Evolutionary conservation across 306 rosid genomes (phyloP).

Genomic region (Vigna mungo): DNA sequence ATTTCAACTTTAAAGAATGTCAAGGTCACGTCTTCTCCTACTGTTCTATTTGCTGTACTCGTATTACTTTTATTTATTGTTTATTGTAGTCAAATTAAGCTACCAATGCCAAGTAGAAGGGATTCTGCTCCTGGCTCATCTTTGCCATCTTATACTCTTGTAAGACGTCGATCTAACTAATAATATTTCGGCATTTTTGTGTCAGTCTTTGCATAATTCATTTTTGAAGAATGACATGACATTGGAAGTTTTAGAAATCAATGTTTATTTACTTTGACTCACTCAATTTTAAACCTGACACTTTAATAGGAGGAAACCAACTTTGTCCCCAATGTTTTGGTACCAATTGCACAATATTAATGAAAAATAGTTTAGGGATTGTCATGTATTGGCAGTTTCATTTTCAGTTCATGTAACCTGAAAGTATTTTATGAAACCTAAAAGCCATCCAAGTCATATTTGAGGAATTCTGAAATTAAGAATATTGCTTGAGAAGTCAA

Average conservation of each 20-base stretch:
- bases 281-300: not conserved
- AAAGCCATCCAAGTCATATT: constrained; percentile 4
- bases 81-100: constrained; percentile 67
- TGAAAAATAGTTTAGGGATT: constrained; percentile 29
- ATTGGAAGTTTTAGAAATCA: constrained; percentile 11
- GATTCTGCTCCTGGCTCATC: constrained; percentile 50
- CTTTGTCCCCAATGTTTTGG: constrained; percentile 13
- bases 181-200: constrained; percentile 30
- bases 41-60: constrained; percentile 67
- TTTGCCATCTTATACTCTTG: constrained; percentile 57
- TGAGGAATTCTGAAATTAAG: constrained; percentile 16
- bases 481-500: constrained; percentile 28
- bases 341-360: constrained; percentile 2
- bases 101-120: constrained; percentile 74
- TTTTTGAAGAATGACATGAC: constrained; percentile 35
- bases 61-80: constrained; percentile 64
- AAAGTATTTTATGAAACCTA: constrained; percentile 18
- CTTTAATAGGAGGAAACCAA: not conserved
- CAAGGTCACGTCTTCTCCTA: constrained; percentile 58
- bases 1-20: constrained; percentile 47
- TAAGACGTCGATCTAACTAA: constrained; percentile 51
- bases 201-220: constrained; percentile 39
- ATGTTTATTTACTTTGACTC: constrained; percentile 26
- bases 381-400: not conserved
- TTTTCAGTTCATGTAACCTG: constrained; percentile 31